Evolutionary conservation across 106 monocot species (phyloP).

Genomic region (Vanilla planifolia): DNA sequence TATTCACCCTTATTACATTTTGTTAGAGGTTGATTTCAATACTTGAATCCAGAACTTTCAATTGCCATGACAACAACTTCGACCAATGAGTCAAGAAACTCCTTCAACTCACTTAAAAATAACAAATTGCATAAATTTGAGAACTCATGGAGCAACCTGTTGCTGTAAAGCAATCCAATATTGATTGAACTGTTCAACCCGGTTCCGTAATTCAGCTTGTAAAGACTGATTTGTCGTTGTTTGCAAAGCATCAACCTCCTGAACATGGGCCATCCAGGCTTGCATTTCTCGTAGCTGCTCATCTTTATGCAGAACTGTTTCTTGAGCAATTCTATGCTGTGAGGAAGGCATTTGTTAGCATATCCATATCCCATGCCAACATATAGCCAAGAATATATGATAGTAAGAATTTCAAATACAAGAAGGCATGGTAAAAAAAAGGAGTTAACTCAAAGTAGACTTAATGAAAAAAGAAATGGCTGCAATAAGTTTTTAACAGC

Average conservation of each 20-base stretch:
- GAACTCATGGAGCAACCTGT: constrained; percentile 41
- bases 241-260: constrained; percentile 84
- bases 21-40: too few relatives aligned
- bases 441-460: too few relatives aligned
- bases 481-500: too few relatives aligned
- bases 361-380: background rate
- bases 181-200: constrained; percentile 86
- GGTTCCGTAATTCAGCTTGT: constrained; percentile 80
- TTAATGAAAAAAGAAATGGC: too few relatives aligned
- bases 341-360: constrained; percentile 13
- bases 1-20: too few relatives aligned
- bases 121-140: background rate
- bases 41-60: too few relatives aligned
- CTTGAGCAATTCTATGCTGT: constrained; percentile 85
- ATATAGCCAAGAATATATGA: background rate
- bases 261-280: constrained; percentile 69
- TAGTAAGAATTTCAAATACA: too few relatives aligned
- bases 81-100: too few relatives aligned
- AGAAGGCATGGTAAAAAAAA: too few relatives aligned
- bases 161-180: constrained; percentile 61
- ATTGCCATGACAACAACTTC: too few relatives aligned
- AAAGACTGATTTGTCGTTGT: constrained; percentile 58
- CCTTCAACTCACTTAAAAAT: too few relatives aligned
- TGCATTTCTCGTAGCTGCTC: constrained; percentile 87
- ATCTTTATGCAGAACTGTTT: constrained; percentile 78